Conservation (phyloP, 2,329 filamentous ascomycete species). For the Thielaviopsis euricoi region DNA sequence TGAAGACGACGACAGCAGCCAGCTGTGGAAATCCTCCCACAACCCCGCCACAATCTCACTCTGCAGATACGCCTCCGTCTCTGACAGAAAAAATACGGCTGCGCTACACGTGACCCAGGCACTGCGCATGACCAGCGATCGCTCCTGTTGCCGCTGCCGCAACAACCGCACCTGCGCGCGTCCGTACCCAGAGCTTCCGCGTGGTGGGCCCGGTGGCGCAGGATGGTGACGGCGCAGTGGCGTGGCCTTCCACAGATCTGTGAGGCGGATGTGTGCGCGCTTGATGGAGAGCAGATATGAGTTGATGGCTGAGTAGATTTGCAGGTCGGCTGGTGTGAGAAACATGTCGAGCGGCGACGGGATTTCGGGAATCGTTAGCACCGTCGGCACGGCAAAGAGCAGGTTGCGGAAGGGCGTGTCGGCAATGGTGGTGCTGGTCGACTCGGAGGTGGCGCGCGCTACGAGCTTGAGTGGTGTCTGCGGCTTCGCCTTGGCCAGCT, state of each 20-base stretch:
- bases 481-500: conserved; percentile 34
- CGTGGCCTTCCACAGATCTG: conserved; percentile 74
- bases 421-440: conserved; percentile 19
- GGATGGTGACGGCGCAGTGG: conserved; percentile 63
- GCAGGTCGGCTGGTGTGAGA: conserved; percentile 57
- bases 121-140: conserved; percentile 55
- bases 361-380: conserved; percentile 53
- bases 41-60: conserved; percentile 70
- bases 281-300: conserved; percentile 75
- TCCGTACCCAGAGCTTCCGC: conserved; percentile 43
- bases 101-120: conserved; percentile 84
- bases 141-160: conserved; percentile 44
- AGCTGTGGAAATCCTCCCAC: conserved; percentile 63
- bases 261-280: conserved; percentile 68
- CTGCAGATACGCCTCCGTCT: conserved; percentile 77
- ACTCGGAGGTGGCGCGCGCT: conserved; percentile 9
- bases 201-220: conserved; percentile 47
- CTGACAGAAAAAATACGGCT: conserved; percentile 74
- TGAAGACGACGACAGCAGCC: conserved; percentile 43
- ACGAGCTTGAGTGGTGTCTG: conserved; percentile 21
- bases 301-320: conserved; percentile 70
- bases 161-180: conserved; percentile 42
- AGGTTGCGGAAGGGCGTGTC: conserved; percentile 54
- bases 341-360: conserved; percentile 76
- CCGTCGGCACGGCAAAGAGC: conserved; percentile 42